Percentiles rank a stretch among this genome's conserved stretches.
Evolutionary conservation across 768 basidiomycete species (phyloP).

Genomic region (Xerocomellus amylosporus): DNA sequence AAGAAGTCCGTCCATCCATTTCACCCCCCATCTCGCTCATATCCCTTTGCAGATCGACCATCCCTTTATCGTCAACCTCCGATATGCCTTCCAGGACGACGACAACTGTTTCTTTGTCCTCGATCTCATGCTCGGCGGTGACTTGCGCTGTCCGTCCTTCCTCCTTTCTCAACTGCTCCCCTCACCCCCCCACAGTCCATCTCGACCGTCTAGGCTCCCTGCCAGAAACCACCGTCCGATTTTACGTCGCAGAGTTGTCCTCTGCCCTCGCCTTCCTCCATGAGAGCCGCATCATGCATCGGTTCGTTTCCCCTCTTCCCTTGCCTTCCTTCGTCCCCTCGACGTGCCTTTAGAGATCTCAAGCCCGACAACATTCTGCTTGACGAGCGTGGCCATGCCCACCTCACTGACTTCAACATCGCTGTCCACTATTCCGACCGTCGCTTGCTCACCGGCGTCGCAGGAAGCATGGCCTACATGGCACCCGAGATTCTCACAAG

Average conservation of each 20-base stretch:
- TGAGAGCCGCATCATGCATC: slow-evolving; percentile 92
- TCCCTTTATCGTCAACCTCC: slow-evolving; percentile 89
- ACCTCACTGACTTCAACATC: slow-evolving; percentile 98
- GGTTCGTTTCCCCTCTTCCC: slow-evolving; percentile 49
- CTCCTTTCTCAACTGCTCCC: not conserved
- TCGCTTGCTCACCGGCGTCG: slow-evolving; percentile 81
- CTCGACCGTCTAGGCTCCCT: slow-evolving; percentile 77
- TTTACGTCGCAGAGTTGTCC: slow-evolving; percentile 87
- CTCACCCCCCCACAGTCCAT: slow-evolving; percentile 57
- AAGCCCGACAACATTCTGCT: slow-evolving; percentile 98
- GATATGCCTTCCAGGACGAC: slow-evolving; percentile 97
- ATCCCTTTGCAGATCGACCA: slow-evolving; percentile 75
- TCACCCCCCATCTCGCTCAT: not conserved
- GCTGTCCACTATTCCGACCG: slow-evolving; percentile 94
- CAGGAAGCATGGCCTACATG: slow-evolving; percentile 99
- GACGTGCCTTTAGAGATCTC: slow-evolving; percentile 60
- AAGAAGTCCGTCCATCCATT: slow-evolving; percentile 65
- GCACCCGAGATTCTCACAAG: slow-evolving; percentile 88
- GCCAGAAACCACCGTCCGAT: slow-evolving; percentile 75
- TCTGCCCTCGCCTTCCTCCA: slow-evolving; percentile 89
- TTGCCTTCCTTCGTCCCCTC: not conserved
- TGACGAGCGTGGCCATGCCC: slow-evolving; percentile 93
- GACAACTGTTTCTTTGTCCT: slow-evolving; percentile 98
- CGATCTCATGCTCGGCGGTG: slow-evolving; percentile 95
- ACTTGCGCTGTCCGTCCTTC: slow-evolving; percentile 74